phyloP scores from a whole-genome alignment of 768 basidiomycete species.

The Mycena filopes region DNA sequence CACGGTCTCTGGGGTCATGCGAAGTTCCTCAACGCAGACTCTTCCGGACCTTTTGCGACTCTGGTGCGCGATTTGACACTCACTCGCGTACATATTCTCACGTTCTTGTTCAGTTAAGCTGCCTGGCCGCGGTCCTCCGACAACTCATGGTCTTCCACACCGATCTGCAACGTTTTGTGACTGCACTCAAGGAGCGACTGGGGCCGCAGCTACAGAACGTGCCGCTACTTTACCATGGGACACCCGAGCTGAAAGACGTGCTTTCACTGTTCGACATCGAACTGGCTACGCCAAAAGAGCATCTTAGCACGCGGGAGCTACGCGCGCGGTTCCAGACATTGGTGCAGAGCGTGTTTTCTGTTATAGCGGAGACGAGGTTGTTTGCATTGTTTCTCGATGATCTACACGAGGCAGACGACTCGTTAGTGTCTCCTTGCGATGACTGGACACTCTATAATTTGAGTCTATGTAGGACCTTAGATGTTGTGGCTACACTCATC shows the following conservation, averaged over 20 bases:
- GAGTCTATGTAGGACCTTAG: conserved; percentile 61
- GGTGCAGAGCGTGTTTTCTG: conserved; percentile 75
- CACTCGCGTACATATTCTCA: conserved; percentile 17
- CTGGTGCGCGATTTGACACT: conserved; percentile 51
- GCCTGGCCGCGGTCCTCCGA: conserved; percentile 75
- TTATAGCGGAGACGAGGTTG: conserved; percentile 74
- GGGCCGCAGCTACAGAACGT: conserved; percentile 79
- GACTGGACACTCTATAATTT: conserved; percentile 6
- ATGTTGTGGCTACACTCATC: conserved; percentile 70
- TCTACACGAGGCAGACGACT: conserved; percentile 79
- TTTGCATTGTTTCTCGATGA: conserved; percentile 81
- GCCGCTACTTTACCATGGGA: conserved; percentile 76
- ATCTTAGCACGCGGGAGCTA: conserved; percentile 67
- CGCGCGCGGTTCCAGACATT: conserved; percentile 77
- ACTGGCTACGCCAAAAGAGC: conserved; percentile 62
- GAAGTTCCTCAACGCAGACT: conserved; percentile 71
- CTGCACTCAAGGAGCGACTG: conserved; percentile 64
- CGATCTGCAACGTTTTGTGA: conserved; percentile 74
- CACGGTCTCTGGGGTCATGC: conserved; percentile 84
- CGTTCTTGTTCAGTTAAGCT: conserved; percentile 58
- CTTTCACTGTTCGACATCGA: conserved; percentile 64
- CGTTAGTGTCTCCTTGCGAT: conserved; percentile 47
- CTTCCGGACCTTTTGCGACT: conserved; percentile 74
- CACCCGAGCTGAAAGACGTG: conserved; percentile 75
- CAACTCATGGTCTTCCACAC: conserved; percentile 81